Evolutionary conservation across 1,139 yeast species (phyloP), one percentile per base, ranked within the genome.

Genomic region (Pichia sp.): DNA sequence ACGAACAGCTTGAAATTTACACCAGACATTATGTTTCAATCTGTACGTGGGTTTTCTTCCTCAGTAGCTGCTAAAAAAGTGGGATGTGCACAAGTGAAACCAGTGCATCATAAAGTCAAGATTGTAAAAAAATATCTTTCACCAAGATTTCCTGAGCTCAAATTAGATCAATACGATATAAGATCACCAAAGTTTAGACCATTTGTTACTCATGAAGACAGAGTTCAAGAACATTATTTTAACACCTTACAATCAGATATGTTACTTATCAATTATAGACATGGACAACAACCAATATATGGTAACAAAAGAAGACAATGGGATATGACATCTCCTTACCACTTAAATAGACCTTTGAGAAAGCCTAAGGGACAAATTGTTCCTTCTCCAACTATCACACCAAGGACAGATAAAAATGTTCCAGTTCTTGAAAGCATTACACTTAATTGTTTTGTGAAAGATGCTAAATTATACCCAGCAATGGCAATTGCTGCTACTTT

Each of bases 301-400:
- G 97, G 97, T 45, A 71, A 75, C 49, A 85, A 84, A 66, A 71
- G 72, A 53, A 75, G 96, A 64, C 69, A 74, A 43, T 89, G 98
- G 95, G 93, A 86, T 47, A 84, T 84, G 37, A 71, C 84, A 24
- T 81, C 96, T 28, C 96, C 96, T 36, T 91, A 84, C 64, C 94
- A 89, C 59, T 61, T 88, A 44, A 86, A 85, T 63, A 83, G 96
- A 71, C 77, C 82, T 28, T 56, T 69, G 50, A 67, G 71, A 46
- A 83, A 79, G 53, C 89, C 91, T 37, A 65, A 60, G 47, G 88
- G 89, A 7, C 71, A 77, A 31, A 69, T 71, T 15, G 76, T 79
- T 39, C 79, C 88, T 39, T 75, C 89, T 8, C 85, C 83, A 51
- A 83, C 86, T 54, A 69, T 85, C 43, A 69, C 73, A 50, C 84